Evolutionary conservation across 805 yeast species (phyloP), one percentile per base, ranked within the genome.

Genomic region (Starmerella scarabaei): DNA sequence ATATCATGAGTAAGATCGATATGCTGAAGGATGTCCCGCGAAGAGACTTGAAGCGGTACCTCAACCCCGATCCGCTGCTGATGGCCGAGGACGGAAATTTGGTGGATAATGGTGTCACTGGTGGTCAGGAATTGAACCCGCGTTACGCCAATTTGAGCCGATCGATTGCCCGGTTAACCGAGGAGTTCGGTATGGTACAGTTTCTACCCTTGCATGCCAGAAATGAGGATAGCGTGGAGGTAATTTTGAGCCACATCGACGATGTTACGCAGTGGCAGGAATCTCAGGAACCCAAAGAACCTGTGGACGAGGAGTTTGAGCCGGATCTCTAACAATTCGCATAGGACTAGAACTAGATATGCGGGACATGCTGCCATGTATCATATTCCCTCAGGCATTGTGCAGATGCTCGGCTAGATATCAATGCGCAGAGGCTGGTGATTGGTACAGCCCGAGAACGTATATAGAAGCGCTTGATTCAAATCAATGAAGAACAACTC

Each of bases 231-330:
- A 72, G 84, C 35, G 78, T 91, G 18, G 73, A 78, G 11, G 77
- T 85, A 0, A 88, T 91, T 40, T 66, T 91, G 49, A 80, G 93
- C 55, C 85, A 85, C 57, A 81, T 91, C 18, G 99, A 91, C 56
- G 98, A 91, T 58, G 80, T 88, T 21, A 91, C 99, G 0, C 99
- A 91, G 57, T 91, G 98, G 98, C 77, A 83, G 18, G 99, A 91
- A 57, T 65, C 75, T 3, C 97, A 91, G 60, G 99, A 91, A 59
- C 97, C 96, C 26, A 88, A 88, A 57, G 96, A 88, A 58, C 97
- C 97, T 0, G 71, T 73, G 21, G 96, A 84, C 50, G 44, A 15
- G 21, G 33, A 30, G 9, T 37, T 30, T 15, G 47, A 45, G 44
- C 37, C 23, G 35, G 48, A 44, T 24, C 33, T 41, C 42, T 44